Evolutionary conservation across 2,329 filamentous ascomycete species (phyloP), one percentile per base, ranked within the genome.

Genomic region (Elsinoe necatrix): DNA sequence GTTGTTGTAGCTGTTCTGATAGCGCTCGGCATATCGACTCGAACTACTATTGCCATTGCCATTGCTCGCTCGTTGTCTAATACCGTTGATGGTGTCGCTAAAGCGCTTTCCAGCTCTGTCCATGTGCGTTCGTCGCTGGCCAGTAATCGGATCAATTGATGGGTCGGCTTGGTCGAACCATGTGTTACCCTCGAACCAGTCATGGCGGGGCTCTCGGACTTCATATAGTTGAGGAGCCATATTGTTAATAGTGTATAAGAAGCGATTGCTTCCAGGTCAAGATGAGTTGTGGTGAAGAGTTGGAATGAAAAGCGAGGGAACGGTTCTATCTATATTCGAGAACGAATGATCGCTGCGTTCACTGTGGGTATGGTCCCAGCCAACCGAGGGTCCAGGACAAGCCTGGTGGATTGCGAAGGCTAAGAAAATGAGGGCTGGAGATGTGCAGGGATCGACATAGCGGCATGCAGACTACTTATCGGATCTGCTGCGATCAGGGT

Each of bases 161-260:
- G 48, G 48, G 31, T 52, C 48, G 18, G 48, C 29, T 12, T 23
- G 39, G 37, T 56, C 54, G 54, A 56, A 56, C 54, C 54, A 56
- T 4, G 54, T 56, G 29, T 48, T 56, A 6, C 54, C 54, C 29
- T 56, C 54, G 27, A 56, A 56, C 54, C 54, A 56, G 25, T 56
- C 54, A n/a, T 34, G 54, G 41, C 41, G 54, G 11, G 39, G 39
- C 16, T 56, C 41, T 18, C 41, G 54, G 16, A 37, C 29, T 37
- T 56, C 54, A 27, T 56, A 56, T 23, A 56, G 25, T 56, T 42
- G 37, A 47, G 54, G 54, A 2, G 54, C 54, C 54, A 56, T 56
- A 6, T 14, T 55, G 23, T 39, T 9, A 42, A 23, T 14, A 11
- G 21, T 29, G 14, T 14, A 31, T 4, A 21, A 16, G 35, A 39